Evolutionary conservation across 2,329 filamentous ascomycete genomes (phyloP), one percentile per base, ranked within the genome.

Genomic region (Rasamsonia emersonii): DNA sequence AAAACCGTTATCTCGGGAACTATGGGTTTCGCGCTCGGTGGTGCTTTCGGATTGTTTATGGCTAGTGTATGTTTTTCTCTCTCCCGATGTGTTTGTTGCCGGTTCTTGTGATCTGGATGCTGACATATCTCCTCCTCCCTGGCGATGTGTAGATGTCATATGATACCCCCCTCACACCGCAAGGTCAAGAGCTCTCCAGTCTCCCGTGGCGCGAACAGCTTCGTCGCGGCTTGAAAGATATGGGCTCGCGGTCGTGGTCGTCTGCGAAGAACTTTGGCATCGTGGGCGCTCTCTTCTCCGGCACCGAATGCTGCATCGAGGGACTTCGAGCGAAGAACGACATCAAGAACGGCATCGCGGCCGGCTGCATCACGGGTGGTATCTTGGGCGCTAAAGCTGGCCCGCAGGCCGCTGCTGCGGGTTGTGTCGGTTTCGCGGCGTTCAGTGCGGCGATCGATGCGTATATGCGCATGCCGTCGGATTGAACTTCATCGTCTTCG

Each of bases 21-120:
- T 15, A 93, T 93, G 76, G 91, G 91, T 10, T 95, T 95, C 51
- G 91, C 80, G 21, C 79, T 98, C 44, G 91, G 91, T 41, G 91
- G 86, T 50, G 69, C 93, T 25, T 98, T 98, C 48, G 91, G 91
- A 46, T 73, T 96, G 50, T 98, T 98, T 69, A 98, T 96, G 89
- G 86, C 88, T 38, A 91, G 84, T 52, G 86, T 93, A 77, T 42
- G 81, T 68, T 13, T 23, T 16, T 24, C 29, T 20, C 19, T 26
- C 24, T 18, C 18, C 14, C 31, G 1, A 39, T 18, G 9, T 28
- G 10, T 9, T 5, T 9, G 2, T 33, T 18, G 5, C 19, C n/a
- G 15, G 5, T 11, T 13, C 19, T 6, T n/a, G n/a, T n/a, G n/a
- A 20, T 33, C 30, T 29, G 31, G 38, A 25, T 24, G 16, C 33